Evolutionary conservation across 257 asterid species (phyloP), one percentile per base, ranked within the genome.

Genomic region (Apocynum venetum): DNA sequence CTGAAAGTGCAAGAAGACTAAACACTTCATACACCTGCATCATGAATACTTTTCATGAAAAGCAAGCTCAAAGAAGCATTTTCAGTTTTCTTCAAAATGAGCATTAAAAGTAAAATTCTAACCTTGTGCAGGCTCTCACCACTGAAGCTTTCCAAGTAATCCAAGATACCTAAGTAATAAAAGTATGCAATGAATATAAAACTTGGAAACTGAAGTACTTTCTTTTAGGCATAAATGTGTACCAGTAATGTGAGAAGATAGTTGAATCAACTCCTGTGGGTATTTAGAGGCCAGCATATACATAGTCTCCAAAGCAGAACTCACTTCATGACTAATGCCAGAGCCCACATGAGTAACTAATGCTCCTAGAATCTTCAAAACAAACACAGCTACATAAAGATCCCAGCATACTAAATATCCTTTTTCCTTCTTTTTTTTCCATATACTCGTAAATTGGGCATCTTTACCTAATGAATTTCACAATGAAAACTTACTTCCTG

Each of bases 1-100:
- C 84, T 38, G 90, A 86, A 80, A 91, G 88, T 72, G 97, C 94
- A 79, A 93, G 93, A 73, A 83, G 82, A 78, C 87, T 88, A 88
- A 93, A 93, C 76, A 90, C 86, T 77, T 91, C 97, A 79, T 91
- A 93, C 77, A 93, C 97, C 97, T 92, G 89, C 82, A 88, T 78
- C 76, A 80, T 57, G 67, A 75, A 79, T 82, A 68, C 67, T 74
- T 44, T 61, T 73, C 13, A 67, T 79, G 64, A 72, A 78, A 67
- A 78, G 74, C 59, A 70, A 36, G 75, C 59, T 51, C 52, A 53
- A 64, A 63, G 70, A 73, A 78, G 74, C 43, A 20, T 66, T 55
- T 56, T 38, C 66, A 49, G 67, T 70, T 71, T 70, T 66, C 52
- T 70, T 68, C 80, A 51, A 70, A 46, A 80, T 72, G 56, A 55